Evolutionary conservation across 208 protist genomes (phyloP).

Genomic region (Trypanosoma theileri): DNA sequence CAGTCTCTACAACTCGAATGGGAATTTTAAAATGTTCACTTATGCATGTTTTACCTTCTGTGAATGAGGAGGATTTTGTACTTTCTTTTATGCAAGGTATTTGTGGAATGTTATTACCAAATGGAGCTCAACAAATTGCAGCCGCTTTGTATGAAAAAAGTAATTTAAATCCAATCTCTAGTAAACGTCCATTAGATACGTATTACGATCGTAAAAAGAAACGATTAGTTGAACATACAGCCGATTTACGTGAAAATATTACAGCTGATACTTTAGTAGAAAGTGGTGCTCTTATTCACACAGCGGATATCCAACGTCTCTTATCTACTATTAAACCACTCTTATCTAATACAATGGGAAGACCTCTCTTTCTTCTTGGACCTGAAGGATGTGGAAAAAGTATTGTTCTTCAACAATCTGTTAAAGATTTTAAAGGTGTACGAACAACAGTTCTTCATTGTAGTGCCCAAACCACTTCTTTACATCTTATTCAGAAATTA

Average conservation of each 20-base stretch:
- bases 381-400: conserved; percentile 96
- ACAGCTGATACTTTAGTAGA: conserved; percentile 61
- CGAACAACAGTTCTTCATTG: conserved; percentile 93
- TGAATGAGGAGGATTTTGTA: conserved; percentile 75
- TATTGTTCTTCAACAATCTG: conserved; percentile 80
- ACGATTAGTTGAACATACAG: conserved; percentile 59
- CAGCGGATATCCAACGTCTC: conserved; percentile 91
- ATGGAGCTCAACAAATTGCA: conserved; percentile 68
- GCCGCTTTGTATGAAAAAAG: conserved; percentile 80
- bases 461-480: conserved; percentile 93
- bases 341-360: conserved; percentile 53
- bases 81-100: conserved; percentile 69
- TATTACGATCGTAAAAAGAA: conserved; percentile 69
- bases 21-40: conserved; percentile 89
- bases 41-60: conserved; percentile 52
- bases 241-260: conserved; percentile 51
- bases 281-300: conserved; percentile 77
- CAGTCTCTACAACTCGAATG: conserved; percentile 88
- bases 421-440: conserved; percentile 45
- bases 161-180: conserved; percentile 67
- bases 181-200: conserved; percentile 84
- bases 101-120: conserved; percentile 45
- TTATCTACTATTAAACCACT: conserved; percentile 85
- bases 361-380: conserved; percentile 95
- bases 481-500: conserved; percentile 95